Evolutionary conservation across 305 asterid genomes (phyloP).

Genomic region (Fraxinus nigra): DNA sequence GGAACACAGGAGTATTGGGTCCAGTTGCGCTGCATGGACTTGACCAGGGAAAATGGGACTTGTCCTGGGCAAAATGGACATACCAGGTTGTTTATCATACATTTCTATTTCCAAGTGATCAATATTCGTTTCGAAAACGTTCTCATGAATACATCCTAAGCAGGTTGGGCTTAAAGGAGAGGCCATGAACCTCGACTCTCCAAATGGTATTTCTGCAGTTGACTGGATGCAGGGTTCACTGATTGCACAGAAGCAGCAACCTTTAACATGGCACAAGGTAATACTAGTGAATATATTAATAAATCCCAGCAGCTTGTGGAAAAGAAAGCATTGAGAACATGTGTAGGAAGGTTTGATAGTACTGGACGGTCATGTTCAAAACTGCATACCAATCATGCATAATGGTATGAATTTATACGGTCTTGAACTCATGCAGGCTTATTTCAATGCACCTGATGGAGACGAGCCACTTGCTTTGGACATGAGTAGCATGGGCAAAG

Average conservation of each 20-base stretch:
- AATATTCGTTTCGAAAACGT: background rate
- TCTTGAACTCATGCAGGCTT: slow-evolving; percentile 46
- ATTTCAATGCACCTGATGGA: slow-evolving; percentile 69
- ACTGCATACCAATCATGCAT: background rate
- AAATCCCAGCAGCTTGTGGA: slow-evolving; percentile 7
- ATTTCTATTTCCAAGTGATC: background rate
- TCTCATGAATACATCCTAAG: slow-evolving; percentile 25
- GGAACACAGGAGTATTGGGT: slow-evolving; percentile 82
- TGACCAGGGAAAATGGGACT: slow-evolving; percentile 71
- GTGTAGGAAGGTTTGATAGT: background rate
- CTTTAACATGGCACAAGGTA: slow-evolving; percentile 94
- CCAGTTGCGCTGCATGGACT: slow-evolving; percentile 88
- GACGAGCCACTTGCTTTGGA: slow-evolving; percentile 91
- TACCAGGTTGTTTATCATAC: slow-evolving; percentile 57
- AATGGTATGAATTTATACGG: background rate
- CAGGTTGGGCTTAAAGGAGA: slow-evolving; percentile 95
- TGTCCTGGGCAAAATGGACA: slow-evolving; percentile 87
- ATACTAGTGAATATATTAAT: slow-evolving; percentile 1
- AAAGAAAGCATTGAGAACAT: slow-evolving; percentile 4
- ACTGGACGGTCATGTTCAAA: background rate
- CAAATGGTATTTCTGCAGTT: slow-evolving; percentile 47
- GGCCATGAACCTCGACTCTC: slow-evolving; percentile 66
- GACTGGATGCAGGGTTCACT: slow-evolving; percentile 71
- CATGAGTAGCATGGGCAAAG: slow-evolving; percentile 94
- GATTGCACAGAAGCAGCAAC: slow-evolving; percentile 74